Evolutionary conservation across 2,329 filamentous ascomycete species (phyloP), one percentile per base, ranked within the genome.

Genomic region (Dactylella cylindrospora): DNA sequence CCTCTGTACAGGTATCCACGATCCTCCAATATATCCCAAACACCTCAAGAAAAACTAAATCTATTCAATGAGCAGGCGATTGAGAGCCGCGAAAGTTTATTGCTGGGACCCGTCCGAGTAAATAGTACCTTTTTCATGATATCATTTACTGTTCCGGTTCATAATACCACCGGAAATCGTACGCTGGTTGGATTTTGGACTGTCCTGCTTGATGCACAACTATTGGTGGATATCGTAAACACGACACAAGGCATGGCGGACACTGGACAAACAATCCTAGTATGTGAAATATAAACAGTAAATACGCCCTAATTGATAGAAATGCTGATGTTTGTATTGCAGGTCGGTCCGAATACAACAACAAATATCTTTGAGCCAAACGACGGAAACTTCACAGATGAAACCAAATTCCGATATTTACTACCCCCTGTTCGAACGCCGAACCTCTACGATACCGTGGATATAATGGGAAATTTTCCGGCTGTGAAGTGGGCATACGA

Each of bases 111-210:
- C 0, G 76, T 88, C 55, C 76, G 81, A 20, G 73, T 93, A 65
- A 93, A 94, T 70, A 75, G 80, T 40, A 81, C 82, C 0, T 86
- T 85, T 66, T 86, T 87, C 19, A 75, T 96, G 12, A 71, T 95
- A 12, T 95, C 90, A 2, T 76, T 95, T 57, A 95, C 90, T 0
- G 74, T 91, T 13, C 88, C 90, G 0, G 82, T 96, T 45, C 79
- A 87, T 57, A 83, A 85, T 70, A 86, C 84, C 66, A 77, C 78
- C 5, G 45, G 39, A 35, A 47, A 55, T 17, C 41, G 57, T 22
- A 20, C 19, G 7, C 25, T 62, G 6, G 13, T 62, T 13, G 57
- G 57, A 1, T 62, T 62, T 13, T 62, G 57, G 57, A 62, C 57
- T 5, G 45, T 62, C 3, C 28, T 64, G 12, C 45, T 57, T 17